These are phyloP conservation scores for Paecilomyces niveus DNA, from an alignment of 2,329 filamentous ascomycete genomes.

Conservation along the genomic window DNA sequence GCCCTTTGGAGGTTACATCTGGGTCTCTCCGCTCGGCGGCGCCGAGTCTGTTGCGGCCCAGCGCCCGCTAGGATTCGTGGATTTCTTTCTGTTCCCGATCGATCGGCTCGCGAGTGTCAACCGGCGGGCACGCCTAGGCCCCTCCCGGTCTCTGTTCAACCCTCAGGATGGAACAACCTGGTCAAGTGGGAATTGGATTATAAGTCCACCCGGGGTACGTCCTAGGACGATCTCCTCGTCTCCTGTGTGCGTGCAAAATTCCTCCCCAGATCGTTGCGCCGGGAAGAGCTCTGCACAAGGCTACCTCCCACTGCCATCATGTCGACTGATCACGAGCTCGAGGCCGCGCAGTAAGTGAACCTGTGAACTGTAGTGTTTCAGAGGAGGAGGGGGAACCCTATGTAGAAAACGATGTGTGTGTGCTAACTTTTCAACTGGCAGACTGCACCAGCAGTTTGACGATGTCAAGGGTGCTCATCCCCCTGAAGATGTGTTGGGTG, in stretches of 20 bases:
- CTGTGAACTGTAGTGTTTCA: not conserved
- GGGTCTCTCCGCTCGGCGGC: not conserved
- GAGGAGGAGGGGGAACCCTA: not conserved
- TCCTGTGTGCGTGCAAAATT: not conserved
- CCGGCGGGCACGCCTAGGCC: not conserved
- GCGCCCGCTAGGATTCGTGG: not conserved
- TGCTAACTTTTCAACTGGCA: not conserved
- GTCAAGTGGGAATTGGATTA: not conserved
- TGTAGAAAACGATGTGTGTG: not conserved
- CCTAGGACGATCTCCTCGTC: not conserved
- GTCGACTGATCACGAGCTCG: not conserved
- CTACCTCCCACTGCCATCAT: not conserved
- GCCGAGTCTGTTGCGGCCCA: not conserved
- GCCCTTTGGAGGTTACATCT: not conserved
- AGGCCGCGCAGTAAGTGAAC: not conserved
- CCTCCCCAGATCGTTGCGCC: not conserved
- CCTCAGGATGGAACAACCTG: not conserved
- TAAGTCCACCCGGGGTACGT: not conserved
- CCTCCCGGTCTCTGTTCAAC: not conserved
- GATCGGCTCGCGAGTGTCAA: not conserved
- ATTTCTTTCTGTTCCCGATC: not conserved
- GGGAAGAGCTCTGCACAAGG: not conserved
- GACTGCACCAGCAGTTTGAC: constrained; percentile 6
- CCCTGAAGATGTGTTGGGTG: constrained; percentile 4
- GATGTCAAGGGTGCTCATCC: constrained; percentile 4